These are phyloP conservation scores for Hanseniaspora pseudoguilliermondii DNA, from an alignment of 805 yeast species.

Conservation along the genomic window DNA sequence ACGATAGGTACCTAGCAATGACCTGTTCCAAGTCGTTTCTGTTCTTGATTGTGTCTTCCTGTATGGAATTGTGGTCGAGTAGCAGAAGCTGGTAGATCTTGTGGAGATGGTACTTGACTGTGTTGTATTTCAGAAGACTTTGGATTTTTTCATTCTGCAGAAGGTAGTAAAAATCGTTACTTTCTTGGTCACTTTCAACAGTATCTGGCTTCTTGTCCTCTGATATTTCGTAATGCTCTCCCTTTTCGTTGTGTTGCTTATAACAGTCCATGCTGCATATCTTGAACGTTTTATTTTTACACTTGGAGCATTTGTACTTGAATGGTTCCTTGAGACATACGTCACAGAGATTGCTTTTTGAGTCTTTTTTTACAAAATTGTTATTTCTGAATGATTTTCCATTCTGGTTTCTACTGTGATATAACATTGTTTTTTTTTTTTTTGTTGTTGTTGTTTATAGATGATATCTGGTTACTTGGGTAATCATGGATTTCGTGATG, in stretches of 20 bases:
- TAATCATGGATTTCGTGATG: no score
- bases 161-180: slow-evolving; percentile 23
- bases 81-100: slow-evolving; percentile 37
- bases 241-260: slow-evolving; percentile 32
- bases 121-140: slow-evolving; percentile 33
- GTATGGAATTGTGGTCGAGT: slow-evolving; percentile 15
- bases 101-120: slow-evolving; percentile 43
- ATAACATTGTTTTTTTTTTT: no score
- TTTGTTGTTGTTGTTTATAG: no score
- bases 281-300: slow-evolving; percentile 24
- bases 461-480: neutral
- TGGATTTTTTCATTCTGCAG: slow-evolving; percentile 32
- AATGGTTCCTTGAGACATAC: slow-evolving; percentile 26
- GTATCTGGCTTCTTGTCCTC: slow-evolving; percentile 3
- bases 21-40: slow-evolving; percentile 34
- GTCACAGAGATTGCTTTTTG: slow-evolving; percentile 20
- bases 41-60: slow-evolving; percentile 17
- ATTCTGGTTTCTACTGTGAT: neutral
- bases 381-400: neutral
- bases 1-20: slow-evolving; percentile 45
- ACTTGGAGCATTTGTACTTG: slow-evolving; percentile 39
- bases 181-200: slow-evolving; percentile 8
- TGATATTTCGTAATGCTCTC: slow-evolving; percentile 19
- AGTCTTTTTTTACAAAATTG: neutral
- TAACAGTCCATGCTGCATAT: slow-evolving; percentile 52